Evolutionary conservation across 2,329 filamentous ascomycete species (phyloP), one percentile per base, ranked within the genome.

Genomic region (Pyricularia pennisetigena): DNA sequence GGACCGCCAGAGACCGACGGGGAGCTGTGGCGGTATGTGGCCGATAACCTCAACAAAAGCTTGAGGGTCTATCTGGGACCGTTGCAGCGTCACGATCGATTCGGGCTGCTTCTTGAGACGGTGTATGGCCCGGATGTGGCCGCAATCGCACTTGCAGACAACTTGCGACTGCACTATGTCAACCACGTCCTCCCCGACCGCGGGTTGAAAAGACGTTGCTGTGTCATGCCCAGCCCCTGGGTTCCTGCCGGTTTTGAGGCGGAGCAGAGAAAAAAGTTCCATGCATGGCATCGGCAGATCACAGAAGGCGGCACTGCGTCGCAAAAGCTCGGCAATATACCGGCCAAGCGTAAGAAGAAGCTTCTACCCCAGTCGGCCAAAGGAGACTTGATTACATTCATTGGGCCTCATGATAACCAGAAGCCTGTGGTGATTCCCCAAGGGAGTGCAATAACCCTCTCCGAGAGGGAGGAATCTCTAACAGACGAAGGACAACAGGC

Each of bases 91-190:
- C 78, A 76, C 73, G 74, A 76, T 23, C 73, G 75, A 6, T 75
- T 75, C 67, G 73, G 74, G 16, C 74, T 77, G 32, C 75, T 79
- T 29, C 72, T 82, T 10, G 75, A 78, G 29, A 74, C 77, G 35
- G 79, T 81, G 76, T 83, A 81, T 70, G 81, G 81, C 1, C 78
- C 80, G 0, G 76, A 77, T 28, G 73, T 74, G 30, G 72, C 75
- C 8, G 73, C 75, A 8, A 73, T 82, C 68, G 75, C 72, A 54
- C 74, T 77, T 64, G 74, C 77, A 29, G 76, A 78, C 72, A 75
- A 74, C 30, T 73, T 82, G 72, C 72, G 81, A 32, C 76, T 77
- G 64, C 79, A 78, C n/a, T 83, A 80, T 80, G 73, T 74, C 29
- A 71, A 74, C 63, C 80, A 76, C 72, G 76, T 81, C 9, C 72